phyloP scores from a whole-genome alignment of 2,329 filamentous ascomycete species.

The Lasiodiplodia citricola region DNA sequence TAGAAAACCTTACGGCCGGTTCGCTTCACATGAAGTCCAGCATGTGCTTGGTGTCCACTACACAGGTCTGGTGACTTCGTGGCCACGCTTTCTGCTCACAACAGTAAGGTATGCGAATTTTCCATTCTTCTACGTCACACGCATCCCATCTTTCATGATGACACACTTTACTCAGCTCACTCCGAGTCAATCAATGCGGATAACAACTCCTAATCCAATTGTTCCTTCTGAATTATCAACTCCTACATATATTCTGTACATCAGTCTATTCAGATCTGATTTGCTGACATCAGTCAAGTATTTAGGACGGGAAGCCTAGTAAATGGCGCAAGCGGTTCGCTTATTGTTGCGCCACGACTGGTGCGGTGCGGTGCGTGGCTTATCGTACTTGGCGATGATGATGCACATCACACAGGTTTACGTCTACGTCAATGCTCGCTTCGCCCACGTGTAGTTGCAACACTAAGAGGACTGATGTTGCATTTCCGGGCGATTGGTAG shows the following conservation, averaged over 20 bases:
- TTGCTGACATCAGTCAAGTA: slow-evolving; percentile 5
- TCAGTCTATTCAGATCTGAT: not conserved
- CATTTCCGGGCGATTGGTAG: not conserved
- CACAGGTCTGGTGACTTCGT: not conserved
- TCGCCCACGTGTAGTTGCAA: not conserved
- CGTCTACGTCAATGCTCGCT: not conserved
- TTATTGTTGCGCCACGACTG: not conserved
- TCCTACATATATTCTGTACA: not conserved
- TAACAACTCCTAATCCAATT: slow-evolving; percentile 26
- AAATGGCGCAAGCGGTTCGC: not conserved
- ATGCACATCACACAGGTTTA: not conserved
- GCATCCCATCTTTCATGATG: slow-evolving; percentile 21
- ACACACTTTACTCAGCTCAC: slow-evolving; percentile 28
- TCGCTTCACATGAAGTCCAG: not conserved
- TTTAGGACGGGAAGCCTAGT: not conserved
- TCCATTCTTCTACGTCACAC: not conserved
- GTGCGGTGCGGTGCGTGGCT: not conserved
- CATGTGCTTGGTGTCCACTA: not conserved
- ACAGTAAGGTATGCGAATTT: slow-evolving; percentile 6
- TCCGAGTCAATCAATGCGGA: slow-evolving; percentile 27
- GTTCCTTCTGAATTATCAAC: slow-evolving; percentile 23
- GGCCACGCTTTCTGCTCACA: not conserved
- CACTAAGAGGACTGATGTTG: not conserved
- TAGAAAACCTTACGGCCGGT: not conserved
- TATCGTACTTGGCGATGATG: not conserved